Evolutionary conservation across 176 grass and related monocot species (phyloP).

Genomic region (Alopecurus myosuroides): DNA sequence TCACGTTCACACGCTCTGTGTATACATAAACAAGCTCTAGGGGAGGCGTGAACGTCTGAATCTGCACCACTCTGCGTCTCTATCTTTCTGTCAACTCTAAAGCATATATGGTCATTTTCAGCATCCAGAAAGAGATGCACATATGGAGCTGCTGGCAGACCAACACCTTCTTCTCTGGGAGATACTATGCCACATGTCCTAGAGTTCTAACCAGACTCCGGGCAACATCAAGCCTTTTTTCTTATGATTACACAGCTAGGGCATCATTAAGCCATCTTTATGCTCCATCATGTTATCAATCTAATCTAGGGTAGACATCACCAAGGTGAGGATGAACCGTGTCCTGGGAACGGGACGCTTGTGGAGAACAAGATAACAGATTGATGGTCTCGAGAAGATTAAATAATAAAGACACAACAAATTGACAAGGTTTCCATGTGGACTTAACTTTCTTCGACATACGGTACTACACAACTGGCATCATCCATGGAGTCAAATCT

Average conservation of each 20-base stretch:
- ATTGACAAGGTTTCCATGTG: no score
- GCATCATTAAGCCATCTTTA: not conserved
- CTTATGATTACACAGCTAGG: not conserved
- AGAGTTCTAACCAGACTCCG: not conserved
- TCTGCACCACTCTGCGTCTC: not conserved
- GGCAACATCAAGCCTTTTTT: no score
- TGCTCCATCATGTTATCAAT: not conserved
- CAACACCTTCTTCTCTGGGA: not conserved
- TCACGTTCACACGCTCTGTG: not conserved
- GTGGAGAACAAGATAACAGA: not conserved
- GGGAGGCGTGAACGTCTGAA: constrained; percentile 30
- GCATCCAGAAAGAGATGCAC: not conserved
- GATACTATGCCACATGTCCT: not conserved
- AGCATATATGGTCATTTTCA: not conserved
- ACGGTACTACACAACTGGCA: no score
- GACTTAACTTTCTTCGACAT: no score
- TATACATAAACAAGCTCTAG: not conserved
- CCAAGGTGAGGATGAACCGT: not conserved
- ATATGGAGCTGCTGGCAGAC: constrained; percentile 8
- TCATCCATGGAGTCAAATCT: no score
- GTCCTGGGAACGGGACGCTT: not conserved
- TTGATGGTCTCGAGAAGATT: not conserved
- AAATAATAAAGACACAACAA: no score
- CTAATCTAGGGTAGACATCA: not conserved
- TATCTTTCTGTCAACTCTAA: not conserved